Evolutionary conservation across 805 yeast species (phyloP).

Genomic region (Suhomyces sp.): DNA sequence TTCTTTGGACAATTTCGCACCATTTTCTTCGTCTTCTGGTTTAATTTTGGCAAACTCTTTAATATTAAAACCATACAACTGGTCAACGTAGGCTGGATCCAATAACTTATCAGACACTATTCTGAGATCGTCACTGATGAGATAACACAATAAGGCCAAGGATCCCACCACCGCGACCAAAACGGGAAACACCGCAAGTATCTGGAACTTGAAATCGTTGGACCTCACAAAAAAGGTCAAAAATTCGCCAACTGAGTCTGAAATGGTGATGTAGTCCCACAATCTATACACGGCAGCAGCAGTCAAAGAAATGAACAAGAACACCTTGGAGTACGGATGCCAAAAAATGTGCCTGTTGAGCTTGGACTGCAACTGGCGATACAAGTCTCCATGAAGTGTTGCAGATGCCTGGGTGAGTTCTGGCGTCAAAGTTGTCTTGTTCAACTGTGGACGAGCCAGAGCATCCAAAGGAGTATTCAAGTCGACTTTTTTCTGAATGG

Average conservation of each 20-base stretch:
- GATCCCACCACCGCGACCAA: constrained; percentile 35
- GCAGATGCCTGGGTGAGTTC: constrained; percentile 57
- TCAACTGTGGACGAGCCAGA: constrained; percentile 51
- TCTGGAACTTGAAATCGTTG: constrained; percentile 21
- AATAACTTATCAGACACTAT: constrained; percentile 29
- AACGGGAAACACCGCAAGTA: constrained; percentile 36
- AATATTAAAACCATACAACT: constrained; percentile 52
- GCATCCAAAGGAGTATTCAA: constrained; percentile 54
- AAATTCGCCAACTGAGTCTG: constrained; percentile 32
- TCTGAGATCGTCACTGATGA: constrained; percentile 49
- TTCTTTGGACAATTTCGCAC: constrained; percentile 7
- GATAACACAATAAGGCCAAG: constrained; percentile 37
- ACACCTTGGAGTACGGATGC: constrained; percentile 40
- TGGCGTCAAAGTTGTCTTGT: constrained; percentile 50
- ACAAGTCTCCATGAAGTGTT: constrained; percentile 61
- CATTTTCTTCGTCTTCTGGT: constrained; percentile 17
- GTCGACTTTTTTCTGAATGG: constrained; percentile 49
- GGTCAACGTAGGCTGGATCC: constrained; percentile 19
- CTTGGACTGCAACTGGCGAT: constrained; percentile 44
- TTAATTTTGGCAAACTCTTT: constrained; percentile 40
- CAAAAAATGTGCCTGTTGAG: constrained; percentile 46
- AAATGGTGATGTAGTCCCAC: constrained; percentile 28
- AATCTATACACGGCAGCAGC: constrained; percentile 18
- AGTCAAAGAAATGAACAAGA: constrained; percentile 18
- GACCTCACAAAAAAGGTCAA: constrained; percentile 17